Evolutionary conservation across 495 filamentous ascomycete species (phyloP).

Genomic region (Sabuloglossum arenarium): DNA sequence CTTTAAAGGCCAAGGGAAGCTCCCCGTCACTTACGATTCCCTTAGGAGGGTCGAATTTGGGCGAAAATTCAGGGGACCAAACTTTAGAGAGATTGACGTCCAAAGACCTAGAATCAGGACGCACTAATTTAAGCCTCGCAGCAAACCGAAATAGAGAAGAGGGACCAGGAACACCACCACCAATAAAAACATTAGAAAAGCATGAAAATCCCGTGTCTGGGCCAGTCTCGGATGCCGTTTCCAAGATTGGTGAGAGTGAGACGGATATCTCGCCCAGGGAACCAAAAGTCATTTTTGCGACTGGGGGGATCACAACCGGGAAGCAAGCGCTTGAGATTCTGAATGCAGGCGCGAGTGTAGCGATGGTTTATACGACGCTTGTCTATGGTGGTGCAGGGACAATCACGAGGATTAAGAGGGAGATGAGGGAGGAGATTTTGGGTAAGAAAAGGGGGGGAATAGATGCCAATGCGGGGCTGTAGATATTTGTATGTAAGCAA

Average conservation of each 20-base stretch:
- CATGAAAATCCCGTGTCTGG: neutral
- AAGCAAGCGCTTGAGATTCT: slow-evolving; percentile 57
- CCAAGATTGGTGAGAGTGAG: neutral
- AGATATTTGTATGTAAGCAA: neutral
- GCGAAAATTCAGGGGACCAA: neutral
- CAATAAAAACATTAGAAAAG: neutral
- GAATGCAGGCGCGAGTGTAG: slow-evolving; percentile 69
- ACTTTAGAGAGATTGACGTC: neutral
- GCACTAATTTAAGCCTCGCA: neutral
- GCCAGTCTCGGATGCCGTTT: neutral
- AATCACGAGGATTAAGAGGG: slow-evolving; percentile 65
- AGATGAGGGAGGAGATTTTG: slow-evolving; percentile 33
- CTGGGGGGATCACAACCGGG: slow-evolving; percentile 74
- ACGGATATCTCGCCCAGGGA: neutral
- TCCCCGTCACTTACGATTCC: neutral
- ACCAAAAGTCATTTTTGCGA: slow-evolving; percentile 77
- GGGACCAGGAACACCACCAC: neutral
- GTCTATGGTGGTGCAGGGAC: slow-evolving; percentile 76
- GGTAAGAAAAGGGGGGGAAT: neutral
- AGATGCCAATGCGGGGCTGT: neutral
- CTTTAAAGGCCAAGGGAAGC: too few species aligned
- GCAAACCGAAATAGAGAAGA: neutral
- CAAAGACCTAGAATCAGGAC: neutral
- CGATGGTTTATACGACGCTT: slow-evolving; percentile 57
- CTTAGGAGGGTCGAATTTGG: neutral